Evolutionary conservation across 805 yeast genomes (phyloP).

Genomic region (Teunomyces panamensis): DNA sequence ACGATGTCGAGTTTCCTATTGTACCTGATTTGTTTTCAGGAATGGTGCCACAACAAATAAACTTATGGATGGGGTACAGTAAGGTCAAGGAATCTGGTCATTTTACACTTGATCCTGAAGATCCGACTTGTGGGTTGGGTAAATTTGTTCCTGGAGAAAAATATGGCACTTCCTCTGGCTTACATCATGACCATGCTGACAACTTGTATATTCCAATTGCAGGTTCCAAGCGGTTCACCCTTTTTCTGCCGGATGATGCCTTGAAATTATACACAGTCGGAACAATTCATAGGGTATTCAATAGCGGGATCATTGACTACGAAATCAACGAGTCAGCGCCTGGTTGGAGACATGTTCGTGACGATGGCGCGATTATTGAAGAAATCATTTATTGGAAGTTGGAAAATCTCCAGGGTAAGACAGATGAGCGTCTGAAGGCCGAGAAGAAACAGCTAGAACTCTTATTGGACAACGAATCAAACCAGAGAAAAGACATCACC

Average conservation of each 20-base stretch:
- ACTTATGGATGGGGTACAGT: slow-evolving; percentile 66
- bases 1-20: slow-evolving; percentile 32
- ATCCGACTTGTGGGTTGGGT: slow-evolving; percentile 42
- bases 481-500: slow-evolving; percentile 11
- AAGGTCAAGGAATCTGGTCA: slow-evolving; percentile 11
- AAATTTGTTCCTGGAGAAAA: slow-evolving; percentile 49
- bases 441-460: slow-evolving; percentile 3
- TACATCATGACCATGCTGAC: slow-evolving; percentile 82
- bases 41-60: slow-evolving; percentile 66
- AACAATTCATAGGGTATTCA: slow-evolving; percentile 45
- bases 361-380: slow-evolving; percentile 58
- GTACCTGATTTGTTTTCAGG: slow-evolving; percentile 39
- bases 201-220: slow-evolving; percentile 60
- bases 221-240: slow-evolving; percentile 65
- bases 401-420: slow-evolving; percentile 19
- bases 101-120: slow-evolving; percentile 10
- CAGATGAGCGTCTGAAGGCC: slow-evolving; percentile 15
- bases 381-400: slow-evolving; percentile 47
- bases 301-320: slow-evolving; percentile 70
- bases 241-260: slow-evolving; percentile 64
- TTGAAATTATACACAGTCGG: slow-evolving; percentile 63
- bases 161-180: slow-evolving; percentile 61
- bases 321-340: slow-evolving; percentile 52
- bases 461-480: slow-evolving; percentile 9
- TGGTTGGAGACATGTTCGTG: slow-evolving; percentile 58